Conservation (phyloP, 1,284 basidiomycete genomes). For the Moesziomyces sp. region DNA sequence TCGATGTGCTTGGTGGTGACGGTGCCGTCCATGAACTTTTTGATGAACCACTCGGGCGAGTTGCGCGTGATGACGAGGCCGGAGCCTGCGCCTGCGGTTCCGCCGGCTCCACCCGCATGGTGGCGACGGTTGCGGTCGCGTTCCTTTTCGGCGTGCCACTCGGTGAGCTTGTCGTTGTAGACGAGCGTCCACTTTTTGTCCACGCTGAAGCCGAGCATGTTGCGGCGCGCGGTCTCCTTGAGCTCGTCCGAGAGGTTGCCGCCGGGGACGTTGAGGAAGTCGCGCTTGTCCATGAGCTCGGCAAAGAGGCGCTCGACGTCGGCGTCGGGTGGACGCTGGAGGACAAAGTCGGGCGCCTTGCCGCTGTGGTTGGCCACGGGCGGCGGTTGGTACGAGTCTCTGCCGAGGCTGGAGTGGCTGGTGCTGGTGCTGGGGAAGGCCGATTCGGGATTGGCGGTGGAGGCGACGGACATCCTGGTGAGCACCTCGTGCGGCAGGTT, state of each 20-base stretch:
- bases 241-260: slow-evolving; percentile 58
- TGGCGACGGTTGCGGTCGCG: slow-evolving; percentile 50
- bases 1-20: slow-evolving; percentile 83
- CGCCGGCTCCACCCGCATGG: slow-evolving; percentile 70
- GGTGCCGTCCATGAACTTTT: slow-evolving; percentile 86
- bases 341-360: slow-evolving; percentile 53
- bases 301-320: slow-evolving; percentile 65
- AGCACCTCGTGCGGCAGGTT: slow-evolving; percentile 26
- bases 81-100: slow-evolving; percentile 69
- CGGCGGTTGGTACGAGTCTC: slow-evolving; percentile 27
- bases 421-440: slow-evolving; percentile 12
- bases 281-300: slow-evolving; percentile 66
- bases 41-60: slow-evolving; percentile 76
- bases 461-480: slow-evolving; percentile 36
- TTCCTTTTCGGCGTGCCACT: slow-evolving; percentile 74
- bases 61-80: slow-evolving; percentile 63
- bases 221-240: slow-evolving; percentile 55
- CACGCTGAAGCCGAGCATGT: slow-evolving; percentile 63
- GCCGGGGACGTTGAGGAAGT: slow-evolving; percentile 61
- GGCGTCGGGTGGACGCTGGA: slow-evolving; percentile 54
- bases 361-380: not conserved
- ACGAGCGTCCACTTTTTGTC: slow-evolving; percentile 95
- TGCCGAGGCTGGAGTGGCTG: slow-evolving; percentile 22
- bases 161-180: slow-evolving; percentile 82
- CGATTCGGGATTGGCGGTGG: slow-evolving; percentile 13